These are phyloP conservation scores for Choiromyces venosus DNA, from an alignment of 495 filamentous ascomycete species.

Conservation along the genomic window DNA sequence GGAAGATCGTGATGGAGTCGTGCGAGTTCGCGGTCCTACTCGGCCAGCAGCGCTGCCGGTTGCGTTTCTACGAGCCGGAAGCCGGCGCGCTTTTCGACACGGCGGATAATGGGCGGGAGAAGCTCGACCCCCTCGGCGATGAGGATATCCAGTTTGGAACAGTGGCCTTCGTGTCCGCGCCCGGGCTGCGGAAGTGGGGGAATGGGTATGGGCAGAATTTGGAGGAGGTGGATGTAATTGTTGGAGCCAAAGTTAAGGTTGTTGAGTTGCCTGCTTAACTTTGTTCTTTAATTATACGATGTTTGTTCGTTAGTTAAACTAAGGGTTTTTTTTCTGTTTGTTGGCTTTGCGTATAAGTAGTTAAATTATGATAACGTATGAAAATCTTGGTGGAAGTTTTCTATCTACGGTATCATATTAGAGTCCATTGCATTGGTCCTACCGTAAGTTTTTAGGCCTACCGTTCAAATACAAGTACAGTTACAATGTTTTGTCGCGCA, in stretches of 20 bases:
- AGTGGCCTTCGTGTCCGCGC: background rate
- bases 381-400: too few relatives aligned
- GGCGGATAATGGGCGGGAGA: background rate
- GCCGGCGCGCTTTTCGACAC: background rate
- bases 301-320: too few relatives aligned
- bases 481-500: too few relatives aligned
- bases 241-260: background rate
- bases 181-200: background rate
- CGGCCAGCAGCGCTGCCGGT: background rate
- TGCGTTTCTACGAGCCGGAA: background rate
- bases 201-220: conserved; percentile 1
- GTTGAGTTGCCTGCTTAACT: too few relatives aligned
- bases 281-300: too few relatives aligned
- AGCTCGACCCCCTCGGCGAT: background rate
- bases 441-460: too few relatives aligned
- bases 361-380: too few relatives aligned
- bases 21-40: background rate
- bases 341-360: too few relatives aligned
- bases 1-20: background rate
- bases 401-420: too few relatives aligned
- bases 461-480: too few relatives aligned
- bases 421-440: too few relatives aligned
- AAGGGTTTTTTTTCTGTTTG: too few relatives aligned
- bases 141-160: background rate
- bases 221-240: background rate